Evolutionary conservation across 306 rosid genomes (phyloP), one percentile per base, ranked within the genome.

Genomic region (Macrotyloma uniflorum): DNA sequence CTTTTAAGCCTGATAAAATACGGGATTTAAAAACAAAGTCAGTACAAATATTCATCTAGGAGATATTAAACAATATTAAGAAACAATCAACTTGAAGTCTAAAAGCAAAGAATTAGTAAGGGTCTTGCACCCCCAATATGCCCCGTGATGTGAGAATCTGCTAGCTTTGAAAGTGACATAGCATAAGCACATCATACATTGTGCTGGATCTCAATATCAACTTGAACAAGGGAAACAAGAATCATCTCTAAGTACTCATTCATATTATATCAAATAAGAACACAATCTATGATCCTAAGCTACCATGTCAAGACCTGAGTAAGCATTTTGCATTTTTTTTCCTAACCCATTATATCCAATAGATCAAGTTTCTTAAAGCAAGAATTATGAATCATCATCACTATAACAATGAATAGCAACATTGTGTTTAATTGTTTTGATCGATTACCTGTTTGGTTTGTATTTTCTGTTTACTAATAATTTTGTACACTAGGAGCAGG

Each of bases 31-130:
- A 63, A 57, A 63, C 62, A 74, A 55, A 51, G 35, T 67, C 33
- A 6, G 59, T 67, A 23, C 65, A 57, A 63, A 70, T 74, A 28
- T 75, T 47, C 47, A 70, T 36, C 80, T 30, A 35, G 67, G 40
- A 80, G 38, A 38, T 13, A 55, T 36, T 59, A 40, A 54, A 46
- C 76, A 81, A 51, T 16, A 63, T 70, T 71, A 74, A 74, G 64
- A 64, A 70, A 36, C 36, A 79, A 1, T 45, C 62, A 76, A 70
- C 57, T 26, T 38, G 72, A 73, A 68, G 42, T 72, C 66, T 75
- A 59, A 49, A 36, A 18, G 75, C 32, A 43, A 66, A 73, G 5
- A 80, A 67, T 53, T 61, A 73, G n/a, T 24, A 73, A 22, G 19
- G 13, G 45, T 3, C 50, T 76, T 76, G 30, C 54, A 70, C 32